Percentiles rank a stretch among this genome's conserved stretches.
phyloP scores from a whole-genome alignment of 257 asterid species.

The Solanum appendiculatum region DNA sequence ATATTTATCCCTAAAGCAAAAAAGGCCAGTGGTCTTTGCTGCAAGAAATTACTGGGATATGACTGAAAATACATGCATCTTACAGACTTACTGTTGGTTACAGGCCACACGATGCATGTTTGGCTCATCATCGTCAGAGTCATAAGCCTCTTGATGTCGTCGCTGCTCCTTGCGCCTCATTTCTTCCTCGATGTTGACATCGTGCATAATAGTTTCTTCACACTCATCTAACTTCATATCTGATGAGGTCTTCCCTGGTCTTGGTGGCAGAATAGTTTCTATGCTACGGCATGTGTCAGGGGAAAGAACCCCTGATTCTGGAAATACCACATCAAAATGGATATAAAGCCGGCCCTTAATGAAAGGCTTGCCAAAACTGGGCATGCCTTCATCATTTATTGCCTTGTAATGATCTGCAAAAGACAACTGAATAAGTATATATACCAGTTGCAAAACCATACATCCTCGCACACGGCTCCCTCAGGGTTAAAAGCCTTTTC shows the following conservation, averaged over 20 bases:
- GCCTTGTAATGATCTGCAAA: constrained; percentile 30
- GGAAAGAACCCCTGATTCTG: constrained; percentile 16
- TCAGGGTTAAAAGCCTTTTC: neutral
- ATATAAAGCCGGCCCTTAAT: constrained; percentile 26
- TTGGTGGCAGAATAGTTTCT: constrained; percentile 1
- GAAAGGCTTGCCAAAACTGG: constrained; percentile 18
- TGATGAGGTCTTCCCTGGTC: neutral
- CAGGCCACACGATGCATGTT: constrained; percentile 14
- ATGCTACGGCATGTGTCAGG: neutral
- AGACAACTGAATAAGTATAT: neutral
- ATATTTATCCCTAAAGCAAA: neutral
- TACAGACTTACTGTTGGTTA: constrained; percentile 17
- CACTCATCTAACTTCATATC: constrained; percentile 8
- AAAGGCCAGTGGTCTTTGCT: neutral
- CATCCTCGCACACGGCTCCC: neutral
- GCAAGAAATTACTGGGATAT: neutral
- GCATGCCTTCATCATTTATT: constrained; percentile 33
- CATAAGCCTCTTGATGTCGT: constrained; percentile 17
- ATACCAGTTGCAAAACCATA: neutral
- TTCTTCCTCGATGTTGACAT: constrained; percentile 23
- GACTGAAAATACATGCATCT: neutral
- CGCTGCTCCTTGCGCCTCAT: constrained; percentile 17
- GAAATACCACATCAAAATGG: constrained; percentile 26
- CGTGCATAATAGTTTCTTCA: constrained; percentile 14
- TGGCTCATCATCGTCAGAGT: constrained; percentile 13